Percentiles rank a stretch among this genome's conserved stretches.
phyloP scores from a whole-genome alignment of 1,284 basidiomycete genomes.

The Gomphus bonarii region DNA sequence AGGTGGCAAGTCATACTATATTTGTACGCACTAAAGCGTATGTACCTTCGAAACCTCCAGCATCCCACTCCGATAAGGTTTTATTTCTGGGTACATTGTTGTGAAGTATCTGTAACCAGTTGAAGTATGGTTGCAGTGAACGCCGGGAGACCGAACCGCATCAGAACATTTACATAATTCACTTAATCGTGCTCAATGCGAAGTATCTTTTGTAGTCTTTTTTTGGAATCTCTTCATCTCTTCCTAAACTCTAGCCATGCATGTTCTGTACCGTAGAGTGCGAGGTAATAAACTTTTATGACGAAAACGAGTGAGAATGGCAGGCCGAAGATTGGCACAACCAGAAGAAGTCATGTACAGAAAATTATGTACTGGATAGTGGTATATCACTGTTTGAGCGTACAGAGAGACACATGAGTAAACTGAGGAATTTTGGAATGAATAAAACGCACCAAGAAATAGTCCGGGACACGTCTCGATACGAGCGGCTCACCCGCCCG shows the following conservation, averaged over 20 bases:
- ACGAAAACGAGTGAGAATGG: neutral
- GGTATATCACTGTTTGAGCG: constrained; percentile 8
- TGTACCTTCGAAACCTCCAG: constrained; percentile 72
- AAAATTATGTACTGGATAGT: constrained; percentile 3
- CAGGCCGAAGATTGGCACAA: neutral
- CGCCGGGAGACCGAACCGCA: neutral
- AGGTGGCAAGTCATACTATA: neutral
- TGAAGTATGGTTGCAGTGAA: neutral
- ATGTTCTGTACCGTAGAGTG: constrained; percentile 5
- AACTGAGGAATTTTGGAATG: neutral
- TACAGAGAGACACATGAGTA: neutral
- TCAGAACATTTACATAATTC: neutral
- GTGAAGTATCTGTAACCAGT: neutral
- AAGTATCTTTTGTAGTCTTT: neutral
- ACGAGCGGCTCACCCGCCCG: constrained; percentile 97
- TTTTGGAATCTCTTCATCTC: neutral
- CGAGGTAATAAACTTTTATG: constrained; percentile 6
- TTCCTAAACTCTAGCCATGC: constrained; percentile 1
- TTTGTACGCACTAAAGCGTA: constrained; percentile 58
- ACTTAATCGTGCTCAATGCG: neutral
- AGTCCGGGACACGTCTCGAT: constrained; percentile 96
- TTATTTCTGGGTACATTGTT: constrained; percentile 47
- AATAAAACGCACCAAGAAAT: constrained; percentile 67
- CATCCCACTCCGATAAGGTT: constrained; percentile 55
- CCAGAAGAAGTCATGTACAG: constrained; percentile 6